Conservation (phyloP, 2,329 filamentous ascomycete genomes). For the Pestalotiopsis sp. region DNA sequence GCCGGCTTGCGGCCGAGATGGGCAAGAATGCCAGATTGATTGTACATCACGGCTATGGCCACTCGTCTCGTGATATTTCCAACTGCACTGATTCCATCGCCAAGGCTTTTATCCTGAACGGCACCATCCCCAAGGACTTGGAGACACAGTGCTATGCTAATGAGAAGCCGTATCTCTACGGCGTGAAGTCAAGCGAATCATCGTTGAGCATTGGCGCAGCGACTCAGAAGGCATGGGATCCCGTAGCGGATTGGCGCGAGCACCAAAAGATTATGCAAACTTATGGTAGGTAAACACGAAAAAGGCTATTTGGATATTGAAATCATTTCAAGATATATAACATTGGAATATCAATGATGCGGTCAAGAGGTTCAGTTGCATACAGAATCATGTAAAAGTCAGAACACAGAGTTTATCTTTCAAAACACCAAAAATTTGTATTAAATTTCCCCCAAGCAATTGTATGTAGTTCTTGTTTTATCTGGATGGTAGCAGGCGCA, state of each 20-base stretch:
- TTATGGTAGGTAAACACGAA: not conserved
- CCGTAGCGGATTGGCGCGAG: not conserved
- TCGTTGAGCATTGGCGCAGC: not conserved
- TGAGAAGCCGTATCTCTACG: constrained; percentile 48
- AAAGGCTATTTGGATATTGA: not conserved
- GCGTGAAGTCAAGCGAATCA: constrained; percentile 16
- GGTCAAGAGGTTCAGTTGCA: not conserved
- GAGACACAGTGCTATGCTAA: constrained; percentile 48
- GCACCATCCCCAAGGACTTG: constrained; percentile 37
- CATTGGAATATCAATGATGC: not conserved
- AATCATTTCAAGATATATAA: not conserved
- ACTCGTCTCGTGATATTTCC: constrained; percentile 45
- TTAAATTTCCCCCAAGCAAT: not conserved
- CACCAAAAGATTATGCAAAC: not conserved
- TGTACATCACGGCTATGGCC: constrained; percentile 50
- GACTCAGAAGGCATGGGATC: not conserved
- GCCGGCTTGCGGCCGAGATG: constrained; percentile 44
- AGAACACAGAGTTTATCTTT: not conserved
- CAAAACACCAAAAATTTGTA: not conserved
- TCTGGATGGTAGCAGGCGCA: not conserved
- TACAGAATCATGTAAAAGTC: not conserved
- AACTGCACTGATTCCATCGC: constrained; percentile 44
- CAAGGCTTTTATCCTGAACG: constrained; percentile 40
- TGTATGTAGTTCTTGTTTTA: not conserved
- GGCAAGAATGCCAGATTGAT: constrained; percentile 47